A percentile compares a stretch with the other conserved stretches of the same genome.
These are phyloP conservation scores for Phlegmacium glaucopus DNA, from an alignment of 768 basidiomycete species.

Conservation along the genomic window DNA sequence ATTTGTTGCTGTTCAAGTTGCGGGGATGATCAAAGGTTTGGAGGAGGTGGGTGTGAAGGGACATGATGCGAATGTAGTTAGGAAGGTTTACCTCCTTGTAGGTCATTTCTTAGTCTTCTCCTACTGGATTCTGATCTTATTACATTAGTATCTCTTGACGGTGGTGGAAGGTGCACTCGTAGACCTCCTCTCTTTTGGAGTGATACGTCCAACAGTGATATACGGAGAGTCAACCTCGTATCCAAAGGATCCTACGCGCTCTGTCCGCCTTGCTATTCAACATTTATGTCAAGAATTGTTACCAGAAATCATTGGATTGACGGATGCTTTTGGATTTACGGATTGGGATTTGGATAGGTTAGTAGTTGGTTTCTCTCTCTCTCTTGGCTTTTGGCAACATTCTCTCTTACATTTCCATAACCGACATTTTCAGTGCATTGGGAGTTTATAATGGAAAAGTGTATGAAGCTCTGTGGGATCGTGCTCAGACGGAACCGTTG, in stretches of 20 bases:
- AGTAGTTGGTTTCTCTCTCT: slow-evolving; percentile 6
- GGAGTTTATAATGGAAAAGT: slow-evolving; percentile 63
- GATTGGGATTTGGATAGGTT: slow-evolving; percentile 76
- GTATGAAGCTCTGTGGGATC: slow-evolving; percentile 64
- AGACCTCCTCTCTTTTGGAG: slow-evolving; percentile 56
- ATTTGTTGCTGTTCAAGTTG: slow-evolving; percentile 57
- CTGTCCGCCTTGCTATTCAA: slow-evolving; percentile 49
- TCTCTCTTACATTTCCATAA: background rate
- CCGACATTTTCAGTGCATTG: slow-evolving; percentile 41
- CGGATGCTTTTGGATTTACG: slow-evolving; percentile 70
- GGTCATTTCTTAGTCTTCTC: slow-evolving; percentile 10
- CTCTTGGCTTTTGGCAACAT: background rate
- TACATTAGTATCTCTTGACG: slow-evolving; percentile 54
- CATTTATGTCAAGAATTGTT: slow-evolving; percentile 47
- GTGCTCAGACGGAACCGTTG: slow-evolving; percentile 56
- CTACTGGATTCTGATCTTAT: background rate
- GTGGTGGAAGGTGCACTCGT: slow-evolving; percentile 51
- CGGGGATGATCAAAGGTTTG: slow-evolving; percentile 40
- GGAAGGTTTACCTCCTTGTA: slow-evolving; percentile 44
- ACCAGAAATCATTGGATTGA: slow-evolving; percentile 63
- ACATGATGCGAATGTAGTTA: slow-evolving; percentile 20
- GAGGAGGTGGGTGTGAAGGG: slow-evolving; percentile 19
- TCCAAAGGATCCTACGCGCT: slow-evolving; percentile 39
- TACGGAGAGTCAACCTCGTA: slow-evolving; percentile 5
- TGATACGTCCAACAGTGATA: slow-evolving; percentile 27